These are phyloP conservation scores for Spergularia bocconei DNA, from an alignment of 148 eudicot genomes.

Conservation along the genomic window DNA sequence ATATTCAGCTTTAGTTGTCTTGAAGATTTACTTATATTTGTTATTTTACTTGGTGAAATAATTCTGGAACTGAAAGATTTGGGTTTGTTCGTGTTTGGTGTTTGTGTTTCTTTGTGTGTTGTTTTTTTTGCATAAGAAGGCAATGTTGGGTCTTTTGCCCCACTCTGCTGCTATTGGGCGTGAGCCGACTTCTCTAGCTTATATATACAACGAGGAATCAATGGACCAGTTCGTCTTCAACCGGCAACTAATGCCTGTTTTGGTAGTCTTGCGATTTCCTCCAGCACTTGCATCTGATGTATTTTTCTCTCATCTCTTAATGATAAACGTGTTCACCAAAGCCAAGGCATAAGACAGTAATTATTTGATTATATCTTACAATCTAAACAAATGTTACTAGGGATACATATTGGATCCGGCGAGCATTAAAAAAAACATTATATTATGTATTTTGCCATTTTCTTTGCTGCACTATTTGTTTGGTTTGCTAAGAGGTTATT, in stretches of 20 bases:
- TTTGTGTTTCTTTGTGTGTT: conserved; percentile 80
- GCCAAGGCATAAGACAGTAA: conserved; percentile 11
- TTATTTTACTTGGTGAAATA: conserved; percentile 45
- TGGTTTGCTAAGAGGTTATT: conserved; percentile 26
- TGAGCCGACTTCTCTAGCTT: conserved; percentile 99
- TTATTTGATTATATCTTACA: neutral
- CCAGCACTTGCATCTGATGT: conserved; percentile 49
- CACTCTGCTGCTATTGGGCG: conserved; percentile 98
- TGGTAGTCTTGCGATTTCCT: conserved; percentile 68
- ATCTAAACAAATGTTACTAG: neutral
- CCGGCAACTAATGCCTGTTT: conserved; percentile 86
- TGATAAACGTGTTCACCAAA: conserved; percentile 25
- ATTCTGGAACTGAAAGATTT: conserved; percentile 80
- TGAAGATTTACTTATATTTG: conserved; percentile 22
- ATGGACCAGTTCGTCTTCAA: conserved; percentile 86
- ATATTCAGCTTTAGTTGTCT: neutral
- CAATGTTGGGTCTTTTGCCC: conserved; percentile 97
- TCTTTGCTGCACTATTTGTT: neutral
- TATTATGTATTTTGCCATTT: conserved; percentile 1
- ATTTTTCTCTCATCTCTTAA: conserved; percentile 31
- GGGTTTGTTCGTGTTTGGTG: conserved; percentile 92
- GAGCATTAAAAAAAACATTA: conserved; percentile 1
- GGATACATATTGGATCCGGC: conserved; percentile 3
- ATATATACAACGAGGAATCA: conserved; percentile 77
- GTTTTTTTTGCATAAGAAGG: conserved; percentile 90